These are phyloP conservation scores for Apostasia shenzhenica DNA, from an alignment of 106 monocot species.

Conservation along the genomic window DNA sequence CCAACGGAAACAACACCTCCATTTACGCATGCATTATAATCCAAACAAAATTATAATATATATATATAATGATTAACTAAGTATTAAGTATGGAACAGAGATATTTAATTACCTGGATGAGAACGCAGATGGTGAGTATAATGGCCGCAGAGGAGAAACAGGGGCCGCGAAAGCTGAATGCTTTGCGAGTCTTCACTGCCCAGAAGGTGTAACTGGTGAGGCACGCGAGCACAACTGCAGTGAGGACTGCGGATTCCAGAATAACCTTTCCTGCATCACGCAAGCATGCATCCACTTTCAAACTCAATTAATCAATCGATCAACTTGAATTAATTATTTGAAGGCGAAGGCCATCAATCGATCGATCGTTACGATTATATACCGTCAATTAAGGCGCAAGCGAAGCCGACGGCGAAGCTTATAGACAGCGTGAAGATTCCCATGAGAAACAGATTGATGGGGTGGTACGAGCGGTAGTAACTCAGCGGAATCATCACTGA, in stretches of 20 bases:
- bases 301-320: too few relatives aligned
- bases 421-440: not conserved
- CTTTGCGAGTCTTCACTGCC: slow-evolving; percentile 24
- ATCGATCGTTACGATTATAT: too few relatives aligned
- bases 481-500: not conserved
- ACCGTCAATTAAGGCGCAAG: not conserved
- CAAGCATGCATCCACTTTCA: too few relatives aligned
- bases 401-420: not conserved
- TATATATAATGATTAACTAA: not conserved
- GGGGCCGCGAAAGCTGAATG: slow-evolving; percentile 44
- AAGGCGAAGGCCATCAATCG: too few relatives aligned
- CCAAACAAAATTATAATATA: not conserved
- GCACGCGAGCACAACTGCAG: not conserved
- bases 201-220: not conserved
- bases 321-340: too few relatives aligned
- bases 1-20: slow-evolving; percentile 39
- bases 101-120: slow-evolving; percentile 33
- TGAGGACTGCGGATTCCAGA: not conserved
- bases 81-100: not conserved
- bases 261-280: not conserved
- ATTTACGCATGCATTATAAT: too few relatives aligned
- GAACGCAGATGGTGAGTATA: slow-evolving; percentile 26
- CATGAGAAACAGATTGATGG: not conserved
- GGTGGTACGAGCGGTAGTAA: not conserved
- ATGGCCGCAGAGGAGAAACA: slow-evolving; percentile 33